Evolutionary conservation across 2,329 filamentous ascomycete species (phyloP).

Genomic region (Sporothrix pallida): DNA sequence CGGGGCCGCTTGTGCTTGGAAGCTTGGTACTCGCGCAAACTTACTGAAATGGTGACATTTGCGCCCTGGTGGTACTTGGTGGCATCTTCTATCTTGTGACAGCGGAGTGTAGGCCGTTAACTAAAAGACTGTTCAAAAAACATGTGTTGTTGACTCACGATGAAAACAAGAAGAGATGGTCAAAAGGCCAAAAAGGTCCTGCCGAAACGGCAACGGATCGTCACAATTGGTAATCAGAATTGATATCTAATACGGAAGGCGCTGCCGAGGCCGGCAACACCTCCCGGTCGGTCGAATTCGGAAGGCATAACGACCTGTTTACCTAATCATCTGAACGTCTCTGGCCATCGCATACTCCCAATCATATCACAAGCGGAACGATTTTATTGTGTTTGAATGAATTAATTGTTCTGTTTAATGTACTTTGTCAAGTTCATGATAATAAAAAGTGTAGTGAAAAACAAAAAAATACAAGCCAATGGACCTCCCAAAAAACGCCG

Average conservation of each 20-base stretch:
- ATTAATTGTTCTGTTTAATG: no score
- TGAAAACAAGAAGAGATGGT: no score
- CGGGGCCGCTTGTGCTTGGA: constrained; percentile 9
- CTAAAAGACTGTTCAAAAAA: no score
- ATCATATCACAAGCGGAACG: no score
- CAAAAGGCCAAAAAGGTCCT: not conserved
- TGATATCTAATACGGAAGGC: not conserved
- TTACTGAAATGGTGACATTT: not conserved
- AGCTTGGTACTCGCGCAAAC: not conserved
- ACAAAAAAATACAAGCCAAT: not conserved
- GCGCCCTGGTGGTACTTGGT: no score
- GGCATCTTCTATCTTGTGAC: no score
- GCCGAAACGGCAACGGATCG: not conserved
- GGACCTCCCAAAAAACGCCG: constrained; percentile 5
- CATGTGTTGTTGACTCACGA: not conserved
- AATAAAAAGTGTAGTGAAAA: not conserved
- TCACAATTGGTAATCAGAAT: not conserved
- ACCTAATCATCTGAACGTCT: no score
- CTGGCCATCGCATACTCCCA: no score
- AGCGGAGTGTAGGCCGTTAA: no score
- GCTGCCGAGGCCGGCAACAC: not conserved
- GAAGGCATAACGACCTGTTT: not conserved
- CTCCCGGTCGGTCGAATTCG: constrained; percentile 2
- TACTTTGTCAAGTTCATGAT: no score
- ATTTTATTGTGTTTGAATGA: no score